A percentile compares a stretch with the other conserved stretches of the same genome.
These are phyloP conservation scores for Aegilops umbellulata DNA, from an alignment of 176 grass and related monocot genomes.

Conservation along the genomic window DNA sequence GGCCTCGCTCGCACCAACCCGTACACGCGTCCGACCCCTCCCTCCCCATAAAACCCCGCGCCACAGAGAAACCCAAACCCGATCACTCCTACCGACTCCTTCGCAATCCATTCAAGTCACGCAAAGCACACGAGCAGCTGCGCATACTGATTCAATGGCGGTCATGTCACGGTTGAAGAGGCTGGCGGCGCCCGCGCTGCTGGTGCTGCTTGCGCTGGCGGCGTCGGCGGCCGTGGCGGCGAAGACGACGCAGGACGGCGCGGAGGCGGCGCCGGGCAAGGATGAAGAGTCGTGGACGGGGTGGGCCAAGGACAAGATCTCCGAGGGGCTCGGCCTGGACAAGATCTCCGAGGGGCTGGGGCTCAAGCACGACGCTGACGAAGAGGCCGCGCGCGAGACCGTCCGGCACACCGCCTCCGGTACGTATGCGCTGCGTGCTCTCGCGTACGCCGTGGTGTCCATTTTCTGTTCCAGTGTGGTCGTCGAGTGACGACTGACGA, in stretches of 20 bases:
- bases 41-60: conserved; percentile 5
- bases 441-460: background rate
- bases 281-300: conserved; percentile 59
- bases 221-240: background rate
- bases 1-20: background rate
- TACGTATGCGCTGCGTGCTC: background rate
- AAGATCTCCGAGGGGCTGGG: conserved; percentile 72
- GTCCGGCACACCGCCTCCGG: conserved; percentile 39
- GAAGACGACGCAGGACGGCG: conserved; percentile 7
- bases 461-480: too few relatives aligned
- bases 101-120: background rate
- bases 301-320: conserved; percentile 82
- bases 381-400: conserved; percentile 57
- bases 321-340: conserved; percentile 53
- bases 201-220: conserved; percentile 40
- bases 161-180: conserved; percentile 11
- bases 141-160: background rate
- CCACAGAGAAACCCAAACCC: background rate
- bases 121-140: background rate
- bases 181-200: conserved; percentile 14
- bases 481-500: too few relatives aligned
- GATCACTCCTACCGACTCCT: background rate
- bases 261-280: background rate
- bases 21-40: background rate
- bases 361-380: conserved; percentile 40